A percentile compares a stretch with the other conserved stretches of the same genome.
These are phyloP conservation scores for Podaxis sp. DNA, from an alignment of 768 basidiomycete species.

Conservation along the genomic window DNA sequence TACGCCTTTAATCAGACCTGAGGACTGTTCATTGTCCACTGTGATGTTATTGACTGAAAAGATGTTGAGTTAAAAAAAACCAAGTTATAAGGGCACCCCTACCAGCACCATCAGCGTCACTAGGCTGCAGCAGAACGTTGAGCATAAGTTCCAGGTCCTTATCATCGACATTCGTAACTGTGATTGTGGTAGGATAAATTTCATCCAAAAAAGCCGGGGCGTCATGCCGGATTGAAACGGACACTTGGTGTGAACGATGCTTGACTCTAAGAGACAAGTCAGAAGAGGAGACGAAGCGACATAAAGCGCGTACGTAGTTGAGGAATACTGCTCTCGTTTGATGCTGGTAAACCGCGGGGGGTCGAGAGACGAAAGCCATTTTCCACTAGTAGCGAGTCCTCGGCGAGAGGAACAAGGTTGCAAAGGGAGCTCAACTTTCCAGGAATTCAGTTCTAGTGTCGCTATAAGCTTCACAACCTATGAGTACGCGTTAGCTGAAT, in stretches of 20 bases:
- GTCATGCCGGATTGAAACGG: slow-evolving; percentile 51
- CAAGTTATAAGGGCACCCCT: slow-evolving; percentile 16
- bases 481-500: slow-evolving; percentile 14
- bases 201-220: slow-evolving; percentile 80
- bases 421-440: slow-evolving; percentile 65
- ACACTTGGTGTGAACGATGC: slow-evolving; percentile 56
- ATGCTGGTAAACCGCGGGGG: slow-evolving; percentile 53
- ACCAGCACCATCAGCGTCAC: slow-evolving; percentile 73
- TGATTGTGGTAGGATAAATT: slow-evolving; percentile 66
- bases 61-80: not conserved
- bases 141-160: slow-evolving; percentile 62
- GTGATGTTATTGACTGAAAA: slow-evolving; percentile 54
- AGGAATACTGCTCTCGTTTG: slow-evolving; percentile 39
- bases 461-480: slow-evolving; percentile 44
- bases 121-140: slow-evolving; percentile 78
- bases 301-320: slow-evolving; percentile 39
- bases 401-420: slow-evolving; percentile 35
- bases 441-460: slow-evolving; percentile 53
- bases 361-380: slow-evolving; percentile 57
- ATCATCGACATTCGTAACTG: slow-evolving; percentile 69
- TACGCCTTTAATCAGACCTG: slow-evolving; percentile 71
- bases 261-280: slow-evolving; percentile 41
- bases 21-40: slow-evolving; percentile 59
- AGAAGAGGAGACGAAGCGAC: slow-evolving; percentile 4
- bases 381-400: slow-evolving; percentile 25